Evolutionary conservation across 2,329 filamentous ascomycete genomes (phyloP).

Genomic region (Aspergillus sp.): DNA sequence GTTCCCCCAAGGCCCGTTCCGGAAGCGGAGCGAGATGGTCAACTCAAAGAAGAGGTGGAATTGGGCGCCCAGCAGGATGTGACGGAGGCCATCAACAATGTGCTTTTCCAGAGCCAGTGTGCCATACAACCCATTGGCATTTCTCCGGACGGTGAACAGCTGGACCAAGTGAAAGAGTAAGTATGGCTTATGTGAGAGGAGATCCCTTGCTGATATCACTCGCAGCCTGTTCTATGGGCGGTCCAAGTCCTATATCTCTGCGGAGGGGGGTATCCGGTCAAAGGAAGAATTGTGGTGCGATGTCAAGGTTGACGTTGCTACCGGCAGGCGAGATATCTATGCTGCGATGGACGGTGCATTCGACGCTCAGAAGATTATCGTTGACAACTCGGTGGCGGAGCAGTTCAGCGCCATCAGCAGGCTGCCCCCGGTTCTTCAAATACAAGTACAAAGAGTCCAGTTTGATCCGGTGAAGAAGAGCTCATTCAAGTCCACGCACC

Average conservation of each 20-base stretch:
- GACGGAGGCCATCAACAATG: slow-evolving; percentile 87
- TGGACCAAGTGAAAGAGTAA: slow-evolving; percentile 65
- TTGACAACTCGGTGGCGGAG: slow-evolving; percentile 50
- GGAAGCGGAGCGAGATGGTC: slow-evolving; percentile 24
- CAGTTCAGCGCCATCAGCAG: slow-evolving; percentile 63
- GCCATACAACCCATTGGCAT: slow-evolving; percentile 65
- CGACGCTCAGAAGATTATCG: slow-evolving; percentile 64
- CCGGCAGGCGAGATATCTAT: slow-evolving; percentile 60
- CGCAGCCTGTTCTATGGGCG: slow-evolving; percentile 43
- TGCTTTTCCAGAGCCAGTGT: slow-evolving; percentile 81
- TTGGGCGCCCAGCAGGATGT: slow-evolving; percentile 80
- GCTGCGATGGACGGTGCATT: slow-evolving; percentile 78
- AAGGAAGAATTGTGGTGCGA: slow-evolving; percentile 55
- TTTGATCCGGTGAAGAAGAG: slow-evolving; percentile 54
- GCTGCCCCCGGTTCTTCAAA: slow-evolving; percentile 77
- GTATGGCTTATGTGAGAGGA: slow-evolving; percentile 14
- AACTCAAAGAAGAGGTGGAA: slow-evolving; percentile 43
- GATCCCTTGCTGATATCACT: slow-evolving; percentile 6
- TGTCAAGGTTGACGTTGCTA: slow-evolving; percentile 50
- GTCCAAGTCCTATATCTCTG: slow-evolving; percentile 38
- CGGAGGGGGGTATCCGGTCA: slow-evolving; percentile 36
- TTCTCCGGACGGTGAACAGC: slow-evolving; percentile 63
- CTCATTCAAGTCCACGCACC: slow-evolving; percentile 64
- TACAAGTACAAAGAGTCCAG: slow-evolving; percentile 77
- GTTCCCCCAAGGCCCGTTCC: slow-evolving; percentile 46